Evolutionary conservation across 208 protist species (phyloP).

Genomic region (Leishmania tropica): DNA sequence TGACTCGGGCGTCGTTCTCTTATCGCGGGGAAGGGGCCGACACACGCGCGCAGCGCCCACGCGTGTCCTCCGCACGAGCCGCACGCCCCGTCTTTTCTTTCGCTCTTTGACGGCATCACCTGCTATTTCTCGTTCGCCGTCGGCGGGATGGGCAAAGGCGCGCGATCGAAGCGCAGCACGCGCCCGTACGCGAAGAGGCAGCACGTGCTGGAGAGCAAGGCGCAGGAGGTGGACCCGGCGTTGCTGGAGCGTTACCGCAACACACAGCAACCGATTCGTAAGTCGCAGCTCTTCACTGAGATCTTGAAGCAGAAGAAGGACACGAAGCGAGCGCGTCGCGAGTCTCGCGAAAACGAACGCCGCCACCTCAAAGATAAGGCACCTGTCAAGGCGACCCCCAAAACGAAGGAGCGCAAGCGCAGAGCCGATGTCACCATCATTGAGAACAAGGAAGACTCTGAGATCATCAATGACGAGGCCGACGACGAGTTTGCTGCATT

Average conservation of each 20-base stretch:
- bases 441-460: slow-evolving; percentile 68
- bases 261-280: slow-evolving; percentile 82
- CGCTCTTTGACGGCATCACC: background rate
- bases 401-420: slow-evolving; percentile 90
- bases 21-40: background rate
- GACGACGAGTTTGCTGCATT: slow-evolving; percentile 91
- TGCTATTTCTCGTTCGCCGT: background rate
- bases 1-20: background rate
- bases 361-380: slow-evolving; percentile 73
- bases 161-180: slow-evolving; percentile 71
- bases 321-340: slow-evolving; percentile 82
- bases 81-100: background rate
- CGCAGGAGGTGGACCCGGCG: slow-evolving; percentile 69
- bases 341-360: slow-evolving; percentile 78
- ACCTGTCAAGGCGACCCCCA: slow-evolving; percentile 78
- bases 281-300: slow-evolving; percentile 86
- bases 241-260: slow-evolving; percentile 84
- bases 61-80: background rate
- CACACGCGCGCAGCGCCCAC: background rate
- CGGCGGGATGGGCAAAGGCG: slow-evolving; percentile 76
- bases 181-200: slow-evolving; percentile 33
- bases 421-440: slow-evolving; percentile 76
- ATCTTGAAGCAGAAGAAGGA: slow-evolving; percentile 91
- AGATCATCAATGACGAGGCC: slow-evolving; percentile 87
- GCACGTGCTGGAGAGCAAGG: slow-evolving; percentile 47